Conservation (phyloP, 2,329 filamentous ascomycete species). For the Cercospora sp. region DNA sequence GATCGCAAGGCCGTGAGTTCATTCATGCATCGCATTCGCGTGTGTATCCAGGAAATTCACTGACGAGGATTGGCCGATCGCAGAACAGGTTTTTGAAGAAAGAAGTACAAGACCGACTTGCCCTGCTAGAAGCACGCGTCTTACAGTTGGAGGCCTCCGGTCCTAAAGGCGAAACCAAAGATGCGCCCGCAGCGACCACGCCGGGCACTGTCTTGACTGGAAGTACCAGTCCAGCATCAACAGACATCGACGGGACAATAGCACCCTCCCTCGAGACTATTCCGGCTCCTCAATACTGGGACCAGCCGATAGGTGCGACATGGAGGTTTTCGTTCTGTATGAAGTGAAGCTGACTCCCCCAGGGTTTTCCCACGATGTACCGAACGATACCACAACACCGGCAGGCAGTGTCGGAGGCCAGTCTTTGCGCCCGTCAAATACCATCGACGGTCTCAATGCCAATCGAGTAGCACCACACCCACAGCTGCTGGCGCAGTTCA, state of each 20-base stretch:
- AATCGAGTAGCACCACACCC: slow-evolving; percentile 10
- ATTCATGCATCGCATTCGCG: not conserved
- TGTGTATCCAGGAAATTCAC: not conserved
- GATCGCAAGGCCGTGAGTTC: slow-evolving; percentile 24
- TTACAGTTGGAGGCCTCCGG: slow-evolving; percentile 20
- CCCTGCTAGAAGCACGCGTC: slow-evolving; percentile 26
- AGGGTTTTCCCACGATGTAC: not conserved
- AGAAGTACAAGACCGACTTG: slow-evolving; percentile 28
- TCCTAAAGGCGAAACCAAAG: not conserved
- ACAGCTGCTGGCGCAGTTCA: slow-evolving; percentile 21
- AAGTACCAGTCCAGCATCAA: slow-evolving; percentile 11
- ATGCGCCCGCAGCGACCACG: not conserved
- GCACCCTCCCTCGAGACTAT: not conserved
- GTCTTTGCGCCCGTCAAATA: not conserved
- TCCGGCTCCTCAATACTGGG: slow-evolving; percentile 6
- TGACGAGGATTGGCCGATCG: not conserved
- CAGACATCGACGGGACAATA: slow-evolving; percentile 7
- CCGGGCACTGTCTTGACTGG: not conserved
- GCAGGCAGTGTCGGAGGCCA: not conserved
- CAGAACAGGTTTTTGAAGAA: slow-evolving; percentile 29
- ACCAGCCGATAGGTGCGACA: slow-evolving; percentile 7
- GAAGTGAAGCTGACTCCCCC: not conserved
- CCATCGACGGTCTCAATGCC: not conserved
- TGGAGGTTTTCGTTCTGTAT: not conserved
- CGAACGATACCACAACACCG: not conserved